Percentiles rank a stretch among this genome's conserved stretches.
Conservation (phyloP, 441 rosid species). For the Aleurites moluccanus region DNA sequence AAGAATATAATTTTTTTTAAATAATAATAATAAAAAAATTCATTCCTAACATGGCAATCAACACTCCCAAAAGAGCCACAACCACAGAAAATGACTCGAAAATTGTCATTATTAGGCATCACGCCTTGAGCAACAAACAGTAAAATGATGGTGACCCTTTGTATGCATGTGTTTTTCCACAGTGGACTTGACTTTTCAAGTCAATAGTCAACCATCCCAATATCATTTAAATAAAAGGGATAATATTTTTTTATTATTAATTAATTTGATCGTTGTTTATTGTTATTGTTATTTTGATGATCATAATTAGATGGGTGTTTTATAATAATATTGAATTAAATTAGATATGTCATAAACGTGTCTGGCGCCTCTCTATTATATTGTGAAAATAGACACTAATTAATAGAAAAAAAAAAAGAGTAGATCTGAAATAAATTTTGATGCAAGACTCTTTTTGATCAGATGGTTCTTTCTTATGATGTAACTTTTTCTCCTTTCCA, state of each 20-base stretch:
- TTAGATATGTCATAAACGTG: not conserved
- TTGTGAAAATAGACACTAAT: not conserved
- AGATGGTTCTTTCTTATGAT: not conserved
- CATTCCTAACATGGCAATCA: constrained; percentile 28
- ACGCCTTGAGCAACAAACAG: constrained; percentile 49
- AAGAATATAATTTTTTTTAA: too few relatives aligned
- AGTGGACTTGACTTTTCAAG: constrained; percentile 39
- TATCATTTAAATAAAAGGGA: not conserved
- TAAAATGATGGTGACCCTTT: constrained; percentile 35
- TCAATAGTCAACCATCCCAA: constrained; percentile 38
- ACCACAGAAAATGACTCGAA: constrained; percentile 32
- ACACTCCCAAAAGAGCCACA: constrained; percentile 32
- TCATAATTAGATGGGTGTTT: constrained; percentile 11
- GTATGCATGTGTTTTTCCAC: constrained; percentile 40
- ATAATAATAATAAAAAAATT: not conserved
- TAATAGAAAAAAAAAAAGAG: not conserved
- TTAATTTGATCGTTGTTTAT: not conserved
- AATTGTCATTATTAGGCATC: constrained; percentile 48
- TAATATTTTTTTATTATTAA: not conserved
- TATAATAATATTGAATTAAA: not conserved
- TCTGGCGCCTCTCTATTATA: not conserved
- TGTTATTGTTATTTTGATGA: not conserved
- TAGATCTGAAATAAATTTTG: not conserved
- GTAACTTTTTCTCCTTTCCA: constrained; percentile 11
- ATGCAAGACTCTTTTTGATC: not conserved